phyloP scores from a whole-genome alignment of 176 grass and related monocot genomes.

The Coix lacrymajobi region DNA sequence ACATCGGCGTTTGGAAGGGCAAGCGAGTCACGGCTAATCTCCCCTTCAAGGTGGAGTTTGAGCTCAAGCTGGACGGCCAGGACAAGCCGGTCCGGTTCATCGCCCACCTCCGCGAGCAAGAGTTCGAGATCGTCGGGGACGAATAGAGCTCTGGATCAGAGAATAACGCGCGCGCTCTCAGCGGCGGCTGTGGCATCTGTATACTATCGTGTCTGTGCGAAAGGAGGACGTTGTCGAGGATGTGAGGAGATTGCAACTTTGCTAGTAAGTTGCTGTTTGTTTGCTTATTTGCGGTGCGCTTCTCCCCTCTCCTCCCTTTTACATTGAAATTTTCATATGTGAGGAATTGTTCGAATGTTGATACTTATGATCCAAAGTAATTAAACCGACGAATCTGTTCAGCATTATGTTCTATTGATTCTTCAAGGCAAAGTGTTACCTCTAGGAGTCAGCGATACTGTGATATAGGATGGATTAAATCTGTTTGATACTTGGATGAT shows the following conservation, averaged over 20 bases:
- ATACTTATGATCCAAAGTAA: constrained; percentile 2
- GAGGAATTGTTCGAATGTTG: constrained; percentile 6
- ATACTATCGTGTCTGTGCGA: constrained; percentile 22
- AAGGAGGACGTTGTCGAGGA: not conserved
- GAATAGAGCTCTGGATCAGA: constrained; percentile 14
- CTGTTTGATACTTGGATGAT: not conserved
- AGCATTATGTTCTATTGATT: not conserved
- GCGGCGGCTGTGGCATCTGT: constrained; percentile 5
- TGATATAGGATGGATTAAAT: not conserved
- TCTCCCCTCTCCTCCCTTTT: constrained; percentile 19
- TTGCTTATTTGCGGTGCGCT: constrained; percentile 4
- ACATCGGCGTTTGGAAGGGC: constrained; percentile 74
- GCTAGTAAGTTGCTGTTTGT: constrained; percentile 39
- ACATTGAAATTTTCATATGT: constrained; percentile 37
- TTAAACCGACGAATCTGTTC: constrained; percentile 15
- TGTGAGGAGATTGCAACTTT: constrained; percentile 21
- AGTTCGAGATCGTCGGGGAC: constrained; percentile 78
- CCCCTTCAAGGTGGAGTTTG: constrained; percentile 79
- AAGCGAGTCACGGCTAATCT: constrained; percentile 78
- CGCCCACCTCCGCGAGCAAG: constrained; percentile 79
- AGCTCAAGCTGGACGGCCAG: constrained; percentile 50
- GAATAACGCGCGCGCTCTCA: constrained; percentile 19
- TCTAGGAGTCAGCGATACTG: not conserved
- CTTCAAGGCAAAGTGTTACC: not conserved
- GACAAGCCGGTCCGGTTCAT: constrained; percentile 67